Evolutionary conservation across 768 basidiomycete species (phyloP), one percentile per base, ranked within the genome.

Genomic region (Lanmaoa rubissima): DNA sequence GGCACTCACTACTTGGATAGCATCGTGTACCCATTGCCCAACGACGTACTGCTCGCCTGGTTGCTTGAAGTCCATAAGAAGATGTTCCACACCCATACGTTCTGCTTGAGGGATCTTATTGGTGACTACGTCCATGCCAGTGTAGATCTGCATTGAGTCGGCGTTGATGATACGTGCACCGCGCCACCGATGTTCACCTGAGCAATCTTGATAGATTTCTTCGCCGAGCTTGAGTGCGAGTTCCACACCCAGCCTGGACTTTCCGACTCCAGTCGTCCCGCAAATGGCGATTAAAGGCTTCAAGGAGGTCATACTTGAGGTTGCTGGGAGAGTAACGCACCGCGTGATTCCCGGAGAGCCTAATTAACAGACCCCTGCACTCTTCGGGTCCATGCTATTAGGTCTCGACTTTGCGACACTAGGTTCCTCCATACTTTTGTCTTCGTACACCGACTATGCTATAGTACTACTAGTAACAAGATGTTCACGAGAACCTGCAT

Each of bases 131-230:
- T 97, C 90, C 71, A 98, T 81, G 0, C 96, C 96, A 17, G 78
- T 77, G 71, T 98, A 98, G 13, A 94, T 87, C 72, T 99, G 97
- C 96, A 99, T 98, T 13, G 96, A 85, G 73, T 99, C 97, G 11
- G 95, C 92, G 68, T 98, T 98, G 68, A 99, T 87, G 62, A 98
- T 81, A 66, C 85, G 84, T 9, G 85, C 87, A 13, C 85, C 83
- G 14, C 71, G 73, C 80, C 84, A 88, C 45, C 72, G 74, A 63
- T 74, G 70, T 31, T 55, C 57, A 34, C 36, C 31, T 10, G 53
- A 36, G 21, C 19, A 7, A 40, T 61, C 58, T 43, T 57, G 58
- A 41, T 65, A 53, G 26, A 50, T n/a, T 35, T 60, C 63, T 43
- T 77, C 70, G 12, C 78, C 68, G 24, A 88, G 70, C 55, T 76